Evolutionary conservation across 371 early-diverging fungal species (phyloP).

Genomic region (Mortierella sp.): DNA sequence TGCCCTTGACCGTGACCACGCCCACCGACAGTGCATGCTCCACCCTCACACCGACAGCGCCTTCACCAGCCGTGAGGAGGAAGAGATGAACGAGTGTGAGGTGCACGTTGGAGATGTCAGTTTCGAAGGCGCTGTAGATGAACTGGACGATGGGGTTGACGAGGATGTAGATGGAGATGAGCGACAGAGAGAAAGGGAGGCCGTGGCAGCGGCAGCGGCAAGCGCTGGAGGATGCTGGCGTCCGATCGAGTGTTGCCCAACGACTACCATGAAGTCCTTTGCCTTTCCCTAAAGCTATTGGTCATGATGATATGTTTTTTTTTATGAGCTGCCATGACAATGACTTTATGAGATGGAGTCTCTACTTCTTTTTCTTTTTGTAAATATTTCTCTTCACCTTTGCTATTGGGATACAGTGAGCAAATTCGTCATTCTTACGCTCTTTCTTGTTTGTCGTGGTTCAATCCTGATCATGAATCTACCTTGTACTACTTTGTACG

Average conservation of each 20-base stretch:
- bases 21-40: background rate
- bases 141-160: background rate
- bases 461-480: no score
- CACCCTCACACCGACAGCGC: background rate
- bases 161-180: background rate
- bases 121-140: constrained; percentile 5
- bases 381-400: no score
- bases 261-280: constrained; percentile 12
- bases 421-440: no score
- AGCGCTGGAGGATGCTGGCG: constrained; percentile 18
- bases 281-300: constrained; percentile 17
- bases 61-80: background rate
- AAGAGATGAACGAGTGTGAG: constrained; percentile 3
- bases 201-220: background rate
- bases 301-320: background rate
- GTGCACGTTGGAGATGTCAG: constrained; percentile 5
- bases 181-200: background rate
- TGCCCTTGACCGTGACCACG: background rate
- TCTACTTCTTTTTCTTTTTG: no score
- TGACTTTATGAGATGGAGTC: no score
- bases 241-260: constrained; percentile 10
- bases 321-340: no score
- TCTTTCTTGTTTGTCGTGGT: no score
- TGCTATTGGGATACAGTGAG: no score
- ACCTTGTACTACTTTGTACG: no score